These are phyloP conservation scores for Cucumis cinereus DNA, from an alignment of 306 rosid genomes.

Conservation along the genomic window DNA sequence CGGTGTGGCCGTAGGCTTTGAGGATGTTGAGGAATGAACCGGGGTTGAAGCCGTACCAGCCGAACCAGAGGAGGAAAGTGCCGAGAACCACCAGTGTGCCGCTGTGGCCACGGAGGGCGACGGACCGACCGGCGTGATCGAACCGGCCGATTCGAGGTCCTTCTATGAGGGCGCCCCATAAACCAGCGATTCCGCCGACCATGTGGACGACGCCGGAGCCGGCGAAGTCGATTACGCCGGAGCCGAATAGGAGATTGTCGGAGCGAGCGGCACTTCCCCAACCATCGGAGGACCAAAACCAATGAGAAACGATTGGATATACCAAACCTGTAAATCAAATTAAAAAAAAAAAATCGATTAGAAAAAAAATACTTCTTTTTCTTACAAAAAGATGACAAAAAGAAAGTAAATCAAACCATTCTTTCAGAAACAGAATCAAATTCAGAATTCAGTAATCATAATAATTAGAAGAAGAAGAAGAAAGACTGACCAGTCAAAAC, in stretches of 20 bases:
- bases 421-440: too few species aligned
- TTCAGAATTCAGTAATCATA: background rate
- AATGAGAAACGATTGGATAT: constrained; percentile 45
- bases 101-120: constrained; percentile 40
- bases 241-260: constrained; percentile 27
- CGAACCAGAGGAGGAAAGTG: constrained; percentile 46
- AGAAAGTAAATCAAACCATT: too few species aligned
- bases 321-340: constrained; percentile 16
- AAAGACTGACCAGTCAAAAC: constrained; percentile 22
- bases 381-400: too few species aligned
- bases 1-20: constrained; percentile 24
- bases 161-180: constrained; percentile 52
- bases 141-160: constrained; percentile 47
- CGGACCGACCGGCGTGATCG: constrained; percentile 29
- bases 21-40: constrained; percentile 38
- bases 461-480: background rate
- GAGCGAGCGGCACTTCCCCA: constrained; percentile 33
- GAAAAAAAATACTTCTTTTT: too few species aligned
- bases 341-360: too few species aligned
- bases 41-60: constrained; percentile 67
- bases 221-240: constrained; percentile 55
- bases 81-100: constrained; percentile 39
- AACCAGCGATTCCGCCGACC: constrained; percentile 53
- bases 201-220: constrained; percentile 55
- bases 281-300: constrained; percentile 55